phyloP scores from a whole-genome alignment of 2,329 filamentous ascomycete species.

The Claviceps sp. region DNA sequence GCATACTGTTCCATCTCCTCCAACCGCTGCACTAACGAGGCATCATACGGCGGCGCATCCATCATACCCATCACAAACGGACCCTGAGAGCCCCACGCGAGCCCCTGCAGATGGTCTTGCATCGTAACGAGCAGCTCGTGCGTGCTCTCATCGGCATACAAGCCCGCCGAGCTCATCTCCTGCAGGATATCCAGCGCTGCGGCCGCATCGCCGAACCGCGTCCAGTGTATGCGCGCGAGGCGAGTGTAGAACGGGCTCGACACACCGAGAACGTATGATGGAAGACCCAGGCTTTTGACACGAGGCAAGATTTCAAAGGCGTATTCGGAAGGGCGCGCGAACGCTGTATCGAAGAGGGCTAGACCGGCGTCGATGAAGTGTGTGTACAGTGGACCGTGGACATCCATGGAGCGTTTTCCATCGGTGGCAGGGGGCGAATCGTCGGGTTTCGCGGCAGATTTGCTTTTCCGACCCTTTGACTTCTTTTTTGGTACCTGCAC shows the following conservation, averaged over 20 bases:
- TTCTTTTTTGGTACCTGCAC: neutral
- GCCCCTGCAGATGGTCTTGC: slow-evolving; percentile 20
- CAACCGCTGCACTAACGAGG: slow-evolving; percentile 14
- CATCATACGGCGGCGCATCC: slow-evolving; percentile 22
- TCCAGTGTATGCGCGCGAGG: slow-evolving; percentile 49
- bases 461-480: neutral
- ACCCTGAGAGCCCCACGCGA: slow-evolving; percentile 23
- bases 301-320: slow-evolving; percentile 49
- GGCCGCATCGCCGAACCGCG: slow-evolving; percentile 42
- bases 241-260: slow-evolving; percentile 58
- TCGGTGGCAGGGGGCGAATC: slow-evolving; percentile 5
- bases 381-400: slow-evolving; percentile 53
- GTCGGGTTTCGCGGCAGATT: neutral
- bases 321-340: slow-evolving; percentile 43
- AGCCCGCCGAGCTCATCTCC: slow-evolving; percentile 52
- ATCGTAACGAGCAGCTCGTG: slow-evolving; percentile 16
- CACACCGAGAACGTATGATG: slow-evolving; percentile 58
- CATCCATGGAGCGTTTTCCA: slow-evolving; percentile 31
- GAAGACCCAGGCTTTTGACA: slow-evolving; percentile 53
- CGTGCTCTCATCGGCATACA: slow-evolving; percentile 37
- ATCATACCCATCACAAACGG: slow-evolving; percentile 26
- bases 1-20: slow-evolving; percentile 12
- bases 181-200: slow-evolving; percentile 42
- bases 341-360: slow-evolving; percentile 41
- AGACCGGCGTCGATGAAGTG: slow-evolving; percentile 45